These are phyloP conservation scores for Pharnaceum exiguum DNA, from an alignment of 148 eudicot species.

Conservation along the genomic window DNA sequence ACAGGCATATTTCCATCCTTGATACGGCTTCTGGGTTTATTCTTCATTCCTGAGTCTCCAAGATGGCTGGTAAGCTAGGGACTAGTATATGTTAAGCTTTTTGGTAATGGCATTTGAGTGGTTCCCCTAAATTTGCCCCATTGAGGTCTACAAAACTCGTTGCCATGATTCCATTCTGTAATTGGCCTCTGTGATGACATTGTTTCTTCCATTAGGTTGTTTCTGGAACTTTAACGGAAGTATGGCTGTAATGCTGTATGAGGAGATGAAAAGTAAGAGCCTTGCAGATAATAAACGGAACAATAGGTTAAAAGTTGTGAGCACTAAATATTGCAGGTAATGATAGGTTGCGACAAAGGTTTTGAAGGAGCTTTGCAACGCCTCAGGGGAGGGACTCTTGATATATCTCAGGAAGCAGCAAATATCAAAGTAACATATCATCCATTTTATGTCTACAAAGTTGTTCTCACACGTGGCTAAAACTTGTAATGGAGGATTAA, in stretches of 20 bases:
- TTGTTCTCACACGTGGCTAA: not conserved
- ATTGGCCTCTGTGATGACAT: no score
- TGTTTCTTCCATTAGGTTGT: no score
- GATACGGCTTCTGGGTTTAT: conserved; percentile 37
- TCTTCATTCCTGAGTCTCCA: conserved; percentile 57
- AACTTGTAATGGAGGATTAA: not conserved
- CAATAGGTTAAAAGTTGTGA: not conserved
- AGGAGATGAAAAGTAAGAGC: no score
- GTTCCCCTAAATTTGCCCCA: no score
- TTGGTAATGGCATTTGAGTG: not conserved
- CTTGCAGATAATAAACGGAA: not conserved
- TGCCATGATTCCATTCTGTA: no score
- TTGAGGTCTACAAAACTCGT: no score
- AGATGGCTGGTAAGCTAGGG: conserved; percentile 51
- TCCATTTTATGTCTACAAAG: not conserved
- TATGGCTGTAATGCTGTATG: no score
- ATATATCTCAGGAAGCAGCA: conserved; percentile 28
- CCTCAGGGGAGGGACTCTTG: conserved; percentile 17
- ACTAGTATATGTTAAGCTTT: no score
- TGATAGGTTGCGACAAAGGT: conserved; percentile 14
- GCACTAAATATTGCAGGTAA: conserved; percentile 35
- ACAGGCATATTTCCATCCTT: conserved; percentile 47
- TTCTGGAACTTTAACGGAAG: no score
- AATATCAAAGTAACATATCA: conserved; percentile 17
- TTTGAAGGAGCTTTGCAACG: conserved; percentile 11